A percentile compares a stretch with the other conserved stretches of the same genome.
Evolutionary conservation across 2,329 filamentous ascomycete genomes (phyloP).

Genomic region (Blastomyces percursus): DNA sequence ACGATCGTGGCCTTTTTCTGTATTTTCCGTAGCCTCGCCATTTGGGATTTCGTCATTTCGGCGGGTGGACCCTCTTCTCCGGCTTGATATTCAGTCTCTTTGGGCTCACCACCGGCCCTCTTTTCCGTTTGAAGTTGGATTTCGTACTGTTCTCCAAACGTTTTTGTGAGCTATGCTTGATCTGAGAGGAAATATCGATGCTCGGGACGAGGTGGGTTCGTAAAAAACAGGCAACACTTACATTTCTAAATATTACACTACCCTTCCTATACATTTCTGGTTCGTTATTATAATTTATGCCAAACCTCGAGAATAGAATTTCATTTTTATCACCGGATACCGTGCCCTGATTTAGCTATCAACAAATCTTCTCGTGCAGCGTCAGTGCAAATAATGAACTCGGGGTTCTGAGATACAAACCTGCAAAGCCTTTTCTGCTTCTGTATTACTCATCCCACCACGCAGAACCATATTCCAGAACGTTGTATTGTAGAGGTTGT

Average conservation of each 20-base stretch:
- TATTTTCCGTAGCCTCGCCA: conserved; percentile 71
- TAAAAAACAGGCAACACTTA: conserved; percentile 30
- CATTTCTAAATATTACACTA: conserved; percentile 76
- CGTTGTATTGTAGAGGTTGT: conserved; percentile 95
- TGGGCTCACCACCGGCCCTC: conserved; percentile 33
- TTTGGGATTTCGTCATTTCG: conserved; percentile 63
- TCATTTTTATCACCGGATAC: conserved; percentile 86
- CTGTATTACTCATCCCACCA: conserved; percentile 62
- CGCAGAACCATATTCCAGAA: conserved; percentile 82
- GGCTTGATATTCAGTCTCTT: conserved; percentile 37
- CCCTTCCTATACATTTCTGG: conserved; percentile 87
- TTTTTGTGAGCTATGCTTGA: not conserved
- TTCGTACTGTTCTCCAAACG: conserved; percentile 48
- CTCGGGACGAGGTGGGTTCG: not conserved
- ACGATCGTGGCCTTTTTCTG: conserved; percentile 69
- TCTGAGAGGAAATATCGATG: not conserved
- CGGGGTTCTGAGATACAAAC: conserved; percentile 32
- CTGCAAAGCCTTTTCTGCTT: conserved; percentile 70
- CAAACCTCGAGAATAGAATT: conserved; percentile 77
- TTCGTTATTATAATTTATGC: conserved; percentile 97
- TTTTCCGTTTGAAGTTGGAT: conserved; percentile 46
- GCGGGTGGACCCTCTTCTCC: conserved; percentile 26
- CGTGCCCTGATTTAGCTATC: conserved; percentile 51
- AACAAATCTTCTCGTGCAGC: conserved; percentile 9
- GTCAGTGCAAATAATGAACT: not conserved